Conservation (phyloP, 179 eudicot species). For the Nepenthes alata region DNA sequence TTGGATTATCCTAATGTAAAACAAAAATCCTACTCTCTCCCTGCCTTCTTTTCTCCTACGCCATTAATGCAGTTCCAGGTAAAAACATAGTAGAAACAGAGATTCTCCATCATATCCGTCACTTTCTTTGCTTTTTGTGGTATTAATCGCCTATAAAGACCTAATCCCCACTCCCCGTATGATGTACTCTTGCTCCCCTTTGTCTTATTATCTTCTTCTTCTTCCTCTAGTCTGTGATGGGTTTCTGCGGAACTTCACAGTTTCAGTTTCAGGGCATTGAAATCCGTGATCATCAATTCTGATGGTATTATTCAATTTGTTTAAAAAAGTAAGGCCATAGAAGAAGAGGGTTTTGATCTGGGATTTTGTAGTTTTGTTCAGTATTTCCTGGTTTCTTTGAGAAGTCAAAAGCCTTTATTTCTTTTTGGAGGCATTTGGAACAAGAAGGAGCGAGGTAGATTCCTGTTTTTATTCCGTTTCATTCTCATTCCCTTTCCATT, state of each 20-base stretch:
- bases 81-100: slow-evolving; percentile 18
- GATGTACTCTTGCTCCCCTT: slow-evolving; percentile 5
- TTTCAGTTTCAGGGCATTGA: slow-evolving; percentile 21
- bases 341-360: neutral
- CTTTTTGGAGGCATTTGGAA: slow-evolving; percentile 1
- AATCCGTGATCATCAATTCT: slow-evolving; percentile 23
- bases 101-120: slow-evolving; percentile 25
- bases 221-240: slow-evolving; percentile 7
- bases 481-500: slow-evolving; percentile 1
- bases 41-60: too few relatives aligned
- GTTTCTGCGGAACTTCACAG: slow-evolving; percentile 10
- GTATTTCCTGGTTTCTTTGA: neutral
- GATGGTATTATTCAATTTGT: neutral
- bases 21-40: too few relatives aligned
- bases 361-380: neutral
- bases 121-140: slow-evolving; percentile 19
- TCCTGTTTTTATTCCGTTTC: slow-evolving; percentile 24
- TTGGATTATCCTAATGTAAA: too few relatives aligned
- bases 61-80: slow-evolving; percentile 10
- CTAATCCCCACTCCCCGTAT: neutral
- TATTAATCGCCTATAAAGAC: slow-evolving; percentile 1
- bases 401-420: slow-evolving; percentile 7
- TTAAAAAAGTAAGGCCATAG: neutral
- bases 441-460: slow-evolving; percentile 28
- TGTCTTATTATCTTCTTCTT: slow-evolving; percentile 14